Evolutionary conservation across 2,329 filamentous ascomycete species (phyloP).

Genomic region (Chaetoscypha palmicola): DNA sequence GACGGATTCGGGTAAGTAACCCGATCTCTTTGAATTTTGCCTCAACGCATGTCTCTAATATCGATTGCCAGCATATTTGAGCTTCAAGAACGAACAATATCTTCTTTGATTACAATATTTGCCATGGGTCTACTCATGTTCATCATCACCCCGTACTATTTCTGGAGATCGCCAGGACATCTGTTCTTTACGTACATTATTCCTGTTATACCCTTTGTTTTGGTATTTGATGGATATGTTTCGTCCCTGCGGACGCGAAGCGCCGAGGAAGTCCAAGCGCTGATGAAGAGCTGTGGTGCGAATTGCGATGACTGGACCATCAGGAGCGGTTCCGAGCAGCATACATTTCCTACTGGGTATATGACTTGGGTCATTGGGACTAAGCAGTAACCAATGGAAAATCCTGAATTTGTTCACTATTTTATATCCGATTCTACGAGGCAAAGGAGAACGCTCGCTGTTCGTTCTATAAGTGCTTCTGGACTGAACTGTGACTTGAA

Average conservation of each 20-base stretch:
- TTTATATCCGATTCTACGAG: too few relatives aligned
- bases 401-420: too few relatives aligned
- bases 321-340: slow-evolving; percentile 33
- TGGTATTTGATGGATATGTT: slow-evolving; percentile 63
- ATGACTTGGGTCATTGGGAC: slow-evolving; percentile 39
- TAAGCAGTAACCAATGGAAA: slow-evolving; percentile 23
- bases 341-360: slow-evolving; percentile 42
- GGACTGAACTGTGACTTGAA: too few relatives aligned
- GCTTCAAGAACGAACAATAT: slow-evolving; percentile 58
- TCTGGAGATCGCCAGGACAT: slow-evolving; percentile 32
- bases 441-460: too few relatives aligned
- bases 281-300: slow-evolving; percentile 49
- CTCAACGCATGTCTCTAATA: too few relatives aligned
- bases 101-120: slow-evolving; percentile 46
- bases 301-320: slow-evolving; percentile 37
- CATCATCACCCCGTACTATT: slow-evolving; percentile 44
- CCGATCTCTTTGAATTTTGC: too few relatives aligned
- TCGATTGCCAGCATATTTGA: slow-evolving; percentile 61
- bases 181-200: slow-evolving; percentile 60
- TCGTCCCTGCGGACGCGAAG: slow-evolving; percentile 62
- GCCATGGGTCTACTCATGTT: slow-evolving; percentile 47
- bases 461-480: too few relatives aligned
- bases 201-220: slow-evolving; percentile 59
- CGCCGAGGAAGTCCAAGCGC: slow-evolving; percentile 52
- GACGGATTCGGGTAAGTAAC: slow-evolving; percentile 51